phyloP scores from a whole-genome alignment of 164 flowering plant genomes.

The Liquidambar formosana region DNA sequence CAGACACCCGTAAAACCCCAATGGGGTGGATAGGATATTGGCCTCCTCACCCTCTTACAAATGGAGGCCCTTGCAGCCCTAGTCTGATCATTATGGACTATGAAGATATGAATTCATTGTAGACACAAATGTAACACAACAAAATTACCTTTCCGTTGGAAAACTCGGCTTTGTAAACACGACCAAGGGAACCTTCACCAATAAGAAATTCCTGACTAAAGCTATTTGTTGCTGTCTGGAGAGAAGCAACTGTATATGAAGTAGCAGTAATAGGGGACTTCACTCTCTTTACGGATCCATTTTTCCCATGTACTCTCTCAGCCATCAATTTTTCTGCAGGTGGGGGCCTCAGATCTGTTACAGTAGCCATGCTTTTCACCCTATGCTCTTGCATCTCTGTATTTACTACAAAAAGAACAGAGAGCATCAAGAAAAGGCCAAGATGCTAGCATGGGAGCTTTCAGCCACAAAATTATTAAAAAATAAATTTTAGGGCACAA shows the following conservation, averaged over 20 bases:
- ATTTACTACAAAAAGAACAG: constrained; percentile 25
- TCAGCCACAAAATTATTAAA: neutral
- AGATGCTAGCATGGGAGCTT: constrained; percentile 2
- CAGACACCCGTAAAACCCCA: too few relatives aligned
- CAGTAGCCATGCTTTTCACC: constrained; percentile 42
- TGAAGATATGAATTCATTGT: neutral
- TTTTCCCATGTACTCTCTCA: constrained; percentile 52
- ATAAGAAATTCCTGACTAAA: constrained; percentile 77
- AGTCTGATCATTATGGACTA: neutral
- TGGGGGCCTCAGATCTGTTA: constrained; percentile 64
- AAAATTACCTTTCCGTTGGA: constrained; percentile 81
- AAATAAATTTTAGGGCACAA: too few relatives aligned
- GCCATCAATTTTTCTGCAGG: constrained; percentile 60
- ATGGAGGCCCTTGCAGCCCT: too few relatives aligned
- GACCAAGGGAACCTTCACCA: constrained; percentile 99
- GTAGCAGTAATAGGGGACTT: constrained; percentile 84
- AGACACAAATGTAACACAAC: neutral
- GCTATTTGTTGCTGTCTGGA: constrained; percentile 86
- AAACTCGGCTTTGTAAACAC: constrained; percentile 91
- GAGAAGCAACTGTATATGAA: constrained; percentile 80
- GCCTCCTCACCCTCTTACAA: too few relatives aligned
- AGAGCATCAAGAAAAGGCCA: neutral
- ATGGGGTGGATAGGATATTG: too few relatives aligned
- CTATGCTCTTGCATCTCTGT: constrained; percentile 65
- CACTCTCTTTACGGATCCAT: constrained; percentile 63